Evolutionary conservation across 2,329 filamentous ascomycete species (phyloP), one percentile per base, ranked within the genome.

Genomic region (Trichoderma hamatum): DNA sequence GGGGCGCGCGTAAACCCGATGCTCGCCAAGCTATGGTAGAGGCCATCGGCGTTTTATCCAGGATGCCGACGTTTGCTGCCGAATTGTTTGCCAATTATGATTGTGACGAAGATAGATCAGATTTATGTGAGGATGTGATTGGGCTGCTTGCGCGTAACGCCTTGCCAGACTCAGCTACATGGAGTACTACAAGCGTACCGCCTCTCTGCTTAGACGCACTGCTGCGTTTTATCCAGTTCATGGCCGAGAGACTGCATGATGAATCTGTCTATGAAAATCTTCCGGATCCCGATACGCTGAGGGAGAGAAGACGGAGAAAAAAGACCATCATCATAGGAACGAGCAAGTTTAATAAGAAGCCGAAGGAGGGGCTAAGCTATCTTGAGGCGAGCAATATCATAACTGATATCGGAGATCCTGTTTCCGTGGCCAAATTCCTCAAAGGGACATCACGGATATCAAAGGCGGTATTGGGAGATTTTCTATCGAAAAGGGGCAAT

Each of bases 81-180:
- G 96, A 99, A 79, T 85, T 99, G 9, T 99, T 97, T 77, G 89
- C 98, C 80, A 99, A 99, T 79, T 99, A 98, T 77, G 96, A 99
- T 79, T 99, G 95, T 76, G 94, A 98, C 76, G 90, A 93, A 64
- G 93, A 99, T 76, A 88, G 94, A 61, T 90, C 90, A 63, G 96
- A 99, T 81, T 82, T 99, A 5, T 99, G 96, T 76, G 92, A 97
- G 82, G 96, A 99, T 76, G 92, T 98, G 87, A 89, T 99, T 70
- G 95, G 96, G 0, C 85, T 99, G 39, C 83, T 99, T 19, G 95
- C 96, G 24, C 88, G 96, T 69, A 99, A 97, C 78, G 96, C 96
- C 2, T 92, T 99, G 72, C 96, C 96, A 0, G 96, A 99, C 78
- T 97, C 96, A 10, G 96, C 95, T 6, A 97, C 94, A 6, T 99